Percentiles rank a stretch among this genome's conserved stretches.
Conservation (phyloP, 495 filamentous ascomycete genomes). For the Venustampulla echinocandica region DNA sequence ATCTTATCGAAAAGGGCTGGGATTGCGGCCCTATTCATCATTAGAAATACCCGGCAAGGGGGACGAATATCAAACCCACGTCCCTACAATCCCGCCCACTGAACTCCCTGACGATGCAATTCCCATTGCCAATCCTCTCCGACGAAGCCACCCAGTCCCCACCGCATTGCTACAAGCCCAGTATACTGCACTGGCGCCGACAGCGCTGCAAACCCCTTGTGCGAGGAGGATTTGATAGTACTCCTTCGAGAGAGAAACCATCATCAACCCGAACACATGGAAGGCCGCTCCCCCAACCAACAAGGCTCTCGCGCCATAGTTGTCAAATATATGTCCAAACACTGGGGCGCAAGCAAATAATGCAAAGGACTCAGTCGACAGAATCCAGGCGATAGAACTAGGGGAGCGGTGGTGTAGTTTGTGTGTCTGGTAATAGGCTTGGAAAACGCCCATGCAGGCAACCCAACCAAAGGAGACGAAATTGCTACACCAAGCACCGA, state of each 20-base stretch:
- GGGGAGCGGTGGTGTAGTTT: constrained; percentile 38
- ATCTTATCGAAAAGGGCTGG: too few species aligned
- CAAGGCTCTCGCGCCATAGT: constrained; percentile 57
- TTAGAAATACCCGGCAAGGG: constrained; percentile 57
- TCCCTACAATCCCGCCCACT: constrained; percentile 56
- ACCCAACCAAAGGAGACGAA: constrained; percentile 39
- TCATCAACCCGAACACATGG: constrained; percentile 63
- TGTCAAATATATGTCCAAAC: constrained; percentile 61
- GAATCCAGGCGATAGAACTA: constrained; percentile 50
- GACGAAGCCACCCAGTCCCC: constrained; percentile 15
- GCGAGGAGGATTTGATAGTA: constrained; percentile 56
- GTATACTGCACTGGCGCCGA: constrained; percentile 61
- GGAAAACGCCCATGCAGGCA: constrained; percentile 50
- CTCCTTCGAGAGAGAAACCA: constrained; percentile 48
- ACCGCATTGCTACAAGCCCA: constrained; percentile 54
- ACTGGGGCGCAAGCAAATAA: constrained; percentile 29
- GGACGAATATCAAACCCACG: constrained; percentile 57
- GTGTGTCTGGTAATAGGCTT: constrained; percentile 44
- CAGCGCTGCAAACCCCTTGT: constrained; percentile 41
- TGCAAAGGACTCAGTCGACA: constrained; percentile 21
- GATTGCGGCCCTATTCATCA: constrained; percentile 58
- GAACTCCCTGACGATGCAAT: constrained; percentile 53
- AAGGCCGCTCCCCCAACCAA: constrained; percentile 50
- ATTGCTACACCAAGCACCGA: constrained; percentile 31
- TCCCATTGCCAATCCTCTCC: constrained; percentile 41